These are phyloP conservation scores for Candida cerambycidarum DNA, from an alignment of 805 yeast genomes.

Conservation along the genomic window DNA sequence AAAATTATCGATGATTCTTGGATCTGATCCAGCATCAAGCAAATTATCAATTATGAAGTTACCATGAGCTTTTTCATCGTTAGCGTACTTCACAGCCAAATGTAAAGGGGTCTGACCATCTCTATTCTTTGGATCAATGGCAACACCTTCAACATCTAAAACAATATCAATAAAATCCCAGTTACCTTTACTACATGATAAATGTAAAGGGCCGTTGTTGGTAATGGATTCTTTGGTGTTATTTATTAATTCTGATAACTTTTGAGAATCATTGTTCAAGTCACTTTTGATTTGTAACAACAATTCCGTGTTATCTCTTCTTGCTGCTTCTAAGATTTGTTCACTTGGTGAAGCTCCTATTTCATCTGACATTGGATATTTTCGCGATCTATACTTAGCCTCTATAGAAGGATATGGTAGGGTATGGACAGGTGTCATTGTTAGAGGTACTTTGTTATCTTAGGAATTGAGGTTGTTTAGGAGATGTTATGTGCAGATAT, in stretches of 20 bases:
- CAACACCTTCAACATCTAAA: constrained; percentile 86
- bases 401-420: too few relatives aligned
- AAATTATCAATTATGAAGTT: constrained; percentile 73
- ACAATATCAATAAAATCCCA: constrained; percentile 82
- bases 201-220: constrained; percentile 78
- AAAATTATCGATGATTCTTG: constrained; percentile 43
- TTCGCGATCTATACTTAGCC: background rate
- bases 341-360: constrained; percentile 65
- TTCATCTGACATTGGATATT: constrained; percentile 6
- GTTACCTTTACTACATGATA: constrained; percentile 79
- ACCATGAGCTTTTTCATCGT: constrained; percentile 84
- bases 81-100: constrained; percentile 73
- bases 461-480: too few relatives aligned
- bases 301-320: constrained; percentile 84
- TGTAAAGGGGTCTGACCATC: constrained; percentile 91
- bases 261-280: constrained; percentile 36
- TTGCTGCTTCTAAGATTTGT: constrained; percentile 81
- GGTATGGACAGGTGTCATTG: too few relatives aligned
- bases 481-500: too few relatives aligned
- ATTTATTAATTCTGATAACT: constrained; percentile 58
- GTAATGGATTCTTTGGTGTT: constrained; percentile 64
- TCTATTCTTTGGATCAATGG: constrained; percentile 76
- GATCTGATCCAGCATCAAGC: constrained; percentile 90
- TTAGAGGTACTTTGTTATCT: too few relatives aligned
- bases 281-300: constrained; percentile 54